Base-by-base conservation (phyloP, 2,329 filamentous ascomycete species). In the Diaporthe batatas region DNA sequence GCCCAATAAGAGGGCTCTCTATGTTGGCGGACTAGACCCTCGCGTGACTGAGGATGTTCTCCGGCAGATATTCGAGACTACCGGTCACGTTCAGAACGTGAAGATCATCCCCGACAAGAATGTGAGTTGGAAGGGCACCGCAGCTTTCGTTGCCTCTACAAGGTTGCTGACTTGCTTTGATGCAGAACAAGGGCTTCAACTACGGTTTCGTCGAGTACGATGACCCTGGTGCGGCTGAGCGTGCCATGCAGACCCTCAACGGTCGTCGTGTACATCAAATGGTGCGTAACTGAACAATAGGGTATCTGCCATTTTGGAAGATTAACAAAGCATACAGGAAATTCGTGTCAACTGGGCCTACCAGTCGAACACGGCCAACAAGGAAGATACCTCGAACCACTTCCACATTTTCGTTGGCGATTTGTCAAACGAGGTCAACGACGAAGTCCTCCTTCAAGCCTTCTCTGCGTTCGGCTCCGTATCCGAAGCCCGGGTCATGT, bases 101-200 rank as follows among this genome's bases (percentile, higher is more conserved):
- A 99, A 99, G 89, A 98, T 99, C 81, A 99, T 99, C 82, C 96
- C 96, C 68, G 96, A 99, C 88, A 99, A 99, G 89, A 99, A 98
- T 85, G 95, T 98, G 86, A 90, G 94, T 91, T 2, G 16, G 14
- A 7, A 44, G 7, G 16, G 5, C 3, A 2, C 36, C 8, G 4
- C 23, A n/a, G 18, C 16, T 18, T 65, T 47, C 32, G 64, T 36
- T 34, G 23, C 47, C 16, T 18, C 16, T 21, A n/a, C 75, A 59
- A 76, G 64, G 25, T 71, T 70, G 59, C 75, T 76, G 59, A 75
- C 73, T 71, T 44, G 64, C 73, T 77, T 78, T 84, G 81, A 82
- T 88, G 77, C 84, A 97, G 91, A 93, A 92, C 78, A 98, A 98
- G 88, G 96, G 96, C 62, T 97, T 94, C 88, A 99, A 99, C 87